Conservation (phyloP, 371 early-diverging fungal genomes). For the Apophysomyces ossiformis region DNA sequence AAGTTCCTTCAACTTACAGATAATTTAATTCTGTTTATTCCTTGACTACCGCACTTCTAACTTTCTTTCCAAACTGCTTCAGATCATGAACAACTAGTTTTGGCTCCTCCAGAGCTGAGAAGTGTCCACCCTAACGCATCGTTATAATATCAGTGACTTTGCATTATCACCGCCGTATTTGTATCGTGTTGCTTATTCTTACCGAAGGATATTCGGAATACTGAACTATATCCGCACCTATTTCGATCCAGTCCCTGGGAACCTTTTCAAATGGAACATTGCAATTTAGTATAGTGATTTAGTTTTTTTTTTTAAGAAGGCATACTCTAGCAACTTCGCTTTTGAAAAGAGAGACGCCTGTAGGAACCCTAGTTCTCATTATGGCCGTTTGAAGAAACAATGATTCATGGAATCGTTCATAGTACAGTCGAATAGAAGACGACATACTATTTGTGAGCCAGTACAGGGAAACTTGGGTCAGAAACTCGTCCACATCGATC, state of each 20-base stretch:
- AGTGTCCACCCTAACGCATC: conserved; percentile 65
- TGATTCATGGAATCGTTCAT: conserved; percentile 51
- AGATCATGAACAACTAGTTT: conserved; percentile 50
- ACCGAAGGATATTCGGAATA: conserved; percentile 32
- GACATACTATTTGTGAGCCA: conserved; percentile 69
- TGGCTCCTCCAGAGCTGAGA: conserved; percentile 67
- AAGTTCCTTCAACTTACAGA: too few relatives aligned
- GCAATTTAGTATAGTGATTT: background rate
- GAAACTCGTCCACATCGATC: conserved; percentile 49
- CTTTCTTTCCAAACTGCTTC: conserved; percentile 35
- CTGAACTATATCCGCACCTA: conserved; percentile 30
- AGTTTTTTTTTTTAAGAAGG: background rate
- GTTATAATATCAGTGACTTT: background rate
- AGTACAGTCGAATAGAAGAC: conserved; percentile 68
- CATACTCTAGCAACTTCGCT: conserved; percentile 61
- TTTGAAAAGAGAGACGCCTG: conserved; percentile 61
- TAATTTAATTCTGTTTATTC: too few relatives aligned
- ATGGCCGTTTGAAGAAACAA: conserved; percentile 39
- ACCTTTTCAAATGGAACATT: conserved; percentile 19
- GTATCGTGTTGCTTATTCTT: background rate
- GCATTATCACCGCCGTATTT: conserved; percentile 10
- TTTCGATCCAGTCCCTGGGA: conserved; percentile 63
- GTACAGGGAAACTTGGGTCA: conserved; percentile 65
- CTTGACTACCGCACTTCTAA: too few relatives aligned
- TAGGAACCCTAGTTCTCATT: conserved; percentile 51